Conservation (phyloP, 2,329 filamentous ascomycete species). For the Zymoseptoria tritici region DNA sequence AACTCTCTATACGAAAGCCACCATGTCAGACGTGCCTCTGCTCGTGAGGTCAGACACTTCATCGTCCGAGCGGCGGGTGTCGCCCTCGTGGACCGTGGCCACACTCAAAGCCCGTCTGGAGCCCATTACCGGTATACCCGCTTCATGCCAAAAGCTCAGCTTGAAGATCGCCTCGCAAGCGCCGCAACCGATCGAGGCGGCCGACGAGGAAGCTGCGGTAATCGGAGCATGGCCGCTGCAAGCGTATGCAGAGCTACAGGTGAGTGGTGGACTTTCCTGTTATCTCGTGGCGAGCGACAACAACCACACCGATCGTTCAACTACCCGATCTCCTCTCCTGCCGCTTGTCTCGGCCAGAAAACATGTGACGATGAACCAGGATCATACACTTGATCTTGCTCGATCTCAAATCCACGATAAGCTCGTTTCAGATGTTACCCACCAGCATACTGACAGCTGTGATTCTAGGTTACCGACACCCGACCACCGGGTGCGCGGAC, state of each 20-base stretch:
- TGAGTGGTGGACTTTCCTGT: slow-evolving; percentile 44
- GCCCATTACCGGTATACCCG: slow-evolving; percentile 85
- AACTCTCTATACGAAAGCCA: slow-evolving; percentile 4
- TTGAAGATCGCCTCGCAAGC: slow-evolving; percentile 60
- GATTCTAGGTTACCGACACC: slow-evolving; percentile 63
- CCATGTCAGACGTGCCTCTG: slow-evolving; percentile 66
- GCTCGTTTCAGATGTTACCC: not conserved
- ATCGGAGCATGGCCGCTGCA: slow-evolving; percentile 60
- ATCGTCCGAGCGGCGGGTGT: slow-evolving; percentile 81
- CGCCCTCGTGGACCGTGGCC: slow-evolving; percentile 81
- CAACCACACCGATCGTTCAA: not conserved
- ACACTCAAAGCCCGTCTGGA: slow-evolving; percentile 83
- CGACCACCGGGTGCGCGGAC: slow-evolving; percentile 67
- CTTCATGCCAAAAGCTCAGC: slow-evolving; percentile 65
- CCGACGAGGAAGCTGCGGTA: slow-evolving; percentile 63
- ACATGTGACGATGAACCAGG: not conserved
- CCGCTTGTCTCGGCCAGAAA: not conserved
- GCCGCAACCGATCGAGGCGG: slow-evolving; percentile 57
- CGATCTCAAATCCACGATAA: not conserved
- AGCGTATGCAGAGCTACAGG: slow-evolving; percentile 71
- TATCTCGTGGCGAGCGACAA: not conserved
- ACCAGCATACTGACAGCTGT: not conserved
- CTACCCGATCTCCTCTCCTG: not conserved
- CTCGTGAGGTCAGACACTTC: slow-evolving; percentile 68
- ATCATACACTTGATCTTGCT: not conserved